Conservation (phyloP, 768 basidiomycete species). For the Albatrellus ellisii region DNA sequence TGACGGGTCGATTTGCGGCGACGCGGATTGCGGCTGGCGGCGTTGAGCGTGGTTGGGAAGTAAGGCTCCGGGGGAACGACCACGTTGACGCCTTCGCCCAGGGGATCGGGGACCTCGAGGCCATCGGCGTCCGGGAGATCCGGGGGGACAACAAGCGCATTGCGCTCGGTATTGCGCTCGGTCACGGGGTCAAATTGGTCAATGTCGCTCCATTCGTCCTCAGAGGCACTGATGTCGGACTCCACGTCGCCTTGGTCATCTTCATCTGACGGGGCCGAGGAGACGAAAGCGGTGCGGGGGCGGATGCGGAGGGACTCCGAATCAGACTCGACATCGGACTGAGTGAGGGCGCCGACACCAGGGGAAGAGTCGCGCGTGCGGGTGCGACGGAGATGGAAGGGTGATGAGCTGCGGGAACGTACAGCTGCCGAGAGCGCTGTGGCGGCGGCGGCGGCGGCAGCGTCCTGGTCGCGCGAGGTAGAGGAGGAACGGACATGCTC, state of each 20-base stretch:
- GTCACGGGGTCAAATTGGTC: slow-evolving; percentile 70
- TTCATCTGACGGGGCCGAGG: slow-evolving; percentile 47
- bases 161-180: slow-evolving; percentile 79
- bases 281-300: slow-evolving; percentile 52
- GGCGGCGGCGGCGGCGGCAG: slow-evolving; percentile 32
- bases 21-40: slow-evolving; percentile 24
- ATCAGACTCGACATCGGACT: slow-evolving; percentile 52
- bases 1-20: slow-evolving; percentile 51
- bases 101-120: slow-evolving; percentile 50
- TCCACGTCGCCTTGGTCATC: slow-evolving; percentile 31
- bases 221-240: slow-evolving; percentile 44
- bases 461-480: no score
- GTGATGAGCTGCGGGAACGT: slow-evolving; percentile 67
- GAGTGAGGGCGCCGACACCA: slow-evolving; percentile 35
- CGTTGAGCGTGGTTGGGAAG: slow-evolving; percentile 62
- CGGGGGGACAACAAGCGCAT: slow-evolving; percentile 42
- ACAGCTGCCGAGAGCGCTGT: slow-evolving; percentile 21
- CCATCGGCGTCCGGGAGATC: slow-evolving; percentile 41
- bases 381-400: slow-evolving; percentile 63
- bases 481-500: slow-evolving; percentile 24
- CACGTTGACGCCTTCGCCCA: slow-evolving; percentile 89
- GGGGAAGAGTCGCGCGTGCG: slow-evolving; percentile 43
- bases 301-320: slow-evolving; percentile 34
- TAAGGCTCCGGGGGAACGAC: slow-evolving; percentile 76
- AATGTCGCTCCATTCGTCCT: slow-evolving; percentile 44